A percentile compares a stretch with the other conserved stretches of the same genome.
phyloP scores from a whole-genome alignment of 129 eudicot genomes.

The Erigeron canadensis region DNA sequence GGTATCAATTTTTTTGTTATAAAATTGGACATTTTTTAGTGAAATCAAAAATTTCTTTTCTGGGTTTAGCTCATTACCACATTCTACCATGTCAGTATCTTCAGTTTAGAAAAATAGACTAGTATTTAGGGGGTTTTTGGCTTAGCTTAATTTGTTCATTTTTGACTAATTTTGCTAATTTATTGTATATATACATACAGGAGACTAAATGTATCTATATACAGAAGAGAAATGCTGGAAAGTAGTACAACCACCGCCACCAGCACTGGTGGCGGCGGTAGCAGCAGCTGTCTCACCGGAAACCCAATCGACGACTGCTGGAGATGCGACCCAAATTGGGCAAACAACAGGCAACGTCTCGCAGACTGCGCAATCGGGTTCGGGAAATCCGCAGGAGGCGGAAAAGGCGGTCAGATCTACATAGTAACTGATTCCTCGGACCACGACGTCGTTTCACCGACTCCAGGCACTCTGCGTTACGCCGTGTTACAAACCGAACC shows the following conservation, averaged over 20 bases:
- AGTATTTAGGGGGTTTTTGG: background rate
- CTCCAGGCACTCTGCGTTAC: slow-evolving; percentile 87
- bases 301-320: slow-evolving; percentile 99
- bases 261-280: slow-evolving; percentile 15
- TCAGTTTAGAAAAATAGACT: background rate
- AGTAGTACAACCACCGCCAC: background rate
- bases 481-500: slow-evolving; percentile 86
- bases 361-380: slow-evolving; percentile 95
- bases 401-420: slow-evolving; percentile 88
- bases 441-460: slow-evolving; percentile 68
- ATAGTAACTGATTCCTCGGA: slow-evolving; percentile 86
- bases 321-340: slow-evolving; percentile 91
- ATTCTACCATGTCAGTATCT: background rate
- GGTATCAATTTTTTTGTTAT: background rate
- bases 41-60: too few relatives aligned
- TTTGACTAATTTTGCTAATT: background rate
- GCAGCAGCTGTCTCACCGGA: slow-evolving; percentile 60
- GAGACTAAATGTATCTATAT: slow-evolving; percentile 64
- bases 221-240: slow-evolving; percentile 53
- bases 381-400: slow-evolving; percentile 74
- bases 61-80: slow-evolving; percentile 15
- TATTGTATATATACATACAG: slow-evolving; percentile 29
- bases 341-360: slow-evolving; percentile 63
- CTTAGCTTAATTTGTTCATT: background rate
- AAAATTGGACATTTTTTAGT: background rate